These are phyloP conservation scores for Jimgerdemannia flammicorona DNA, from an alignment of 192 early-diverging fungal species.

Conservation along the genomic window DNA sequence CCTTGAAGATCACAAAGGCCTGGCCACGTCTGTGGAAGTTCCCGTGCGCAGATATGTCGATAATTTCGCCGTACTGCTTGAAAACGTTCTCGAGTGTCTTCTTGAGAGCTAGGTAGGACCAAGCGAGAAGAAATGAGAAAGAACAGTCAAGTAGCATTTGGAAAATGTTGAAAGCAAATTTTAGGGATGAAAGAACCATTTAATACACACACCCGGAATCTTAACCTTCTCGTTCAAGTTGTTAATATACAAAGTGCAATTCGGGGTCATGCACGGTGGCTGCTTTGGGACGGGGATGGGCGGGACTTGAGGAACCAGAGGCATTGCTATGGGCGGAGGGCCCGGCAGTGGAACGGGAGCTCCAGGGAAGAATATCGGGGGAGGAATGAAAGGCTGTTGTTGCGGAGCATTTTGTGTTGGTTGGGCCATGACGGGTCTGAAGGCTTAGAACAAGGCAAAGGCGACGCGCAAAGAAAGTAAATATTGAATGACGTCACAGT, in stretches of 20 bases:
- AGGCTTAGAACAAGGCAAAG: neutral
- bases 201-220: constrained; percentile 41
- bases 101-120: constrained; percentile 52
- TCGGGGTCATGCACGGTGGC: constrained; percentile 57
- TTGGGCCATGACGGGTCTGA: neutral
- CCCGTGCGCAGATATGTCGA: constrained; percentile 75
- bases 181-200: neutral
- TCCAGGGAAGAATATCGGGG: neutral
- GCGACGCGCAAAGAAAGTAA: constrained; percentile 4
- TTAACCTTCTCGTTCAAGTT: constrained; percentile 78
- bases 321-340: neutral
- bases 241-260: constrained; percentile 74
- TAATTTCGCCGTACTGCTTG: constrained; percentile 76
- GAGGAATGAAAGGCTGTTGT: neutral
- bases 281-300: constrained; percentile 47
- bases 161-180: too few relatives aligned
- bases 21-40: constrained; percentile 90
- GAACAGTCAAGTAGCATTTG: neutral
- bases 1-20: constrained; percentile 85
- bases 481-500: too few relatives aligned
- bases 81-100: constrained; percentile 77
- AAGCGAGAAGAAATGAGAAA: neutral
- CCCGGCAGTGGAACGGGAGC: neutral
- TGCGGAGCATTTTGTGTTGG: neutral
- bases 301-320: constrained; percentile 1